Evolutionary conservation across 2,329 filamentous ascomycete species (phyloP).

Genomic region (Trichoderma asperellum): DNA sequence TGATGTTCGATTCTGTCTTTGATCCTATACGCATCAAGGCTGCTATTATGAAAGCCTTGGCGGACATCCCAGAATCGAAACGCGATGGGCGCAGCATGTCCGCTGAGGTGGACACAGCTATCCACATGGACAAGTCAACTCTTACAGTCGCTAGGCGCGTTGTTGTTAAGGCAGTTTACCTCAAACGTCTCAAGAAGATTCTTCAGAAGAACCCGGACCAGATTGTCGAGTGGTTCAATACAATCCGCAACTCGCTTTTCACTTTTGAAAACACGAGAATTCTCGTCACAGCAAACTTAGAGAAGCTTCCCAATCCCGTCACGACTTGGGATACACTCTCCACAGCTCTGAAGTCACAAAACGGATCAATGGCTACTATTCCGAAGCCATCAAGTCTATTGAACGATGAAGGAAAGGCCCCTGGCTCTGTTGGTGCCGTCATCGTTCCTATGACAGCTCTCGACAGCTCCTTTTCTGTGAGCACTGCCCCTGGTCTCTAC

Average conservation of each 20-base stretch:
- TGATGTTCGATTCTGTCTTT: conserved; percentile 89
- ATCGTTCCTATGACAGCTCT: conserved; percentile 90
- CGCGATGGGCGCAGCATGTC: conserved; percentile 76
- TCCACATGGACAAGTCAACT: conserved; percentile 78
- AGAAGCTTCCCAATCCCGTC: conserved; percentile 73
- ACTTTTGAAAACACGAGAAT: conserved; percentile 84
- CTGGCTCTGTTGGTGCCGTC: conserved; percentile 73
- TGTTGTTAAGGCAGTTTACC: conserved; percentile 83
- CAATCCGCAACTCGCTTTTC: conserved; percentile 75
- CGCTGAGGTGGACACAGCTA: conserved; percentile 70
- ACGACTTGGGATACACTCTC: conserved; percentile 71
- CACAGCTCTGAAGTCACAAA: conserved; percentile 43
- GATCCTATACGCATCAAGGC: conserved; percentile 70
- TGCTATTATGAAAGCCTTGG: conserved; percentile 76
- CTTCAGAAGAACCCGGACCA: conserved; percentile 75
- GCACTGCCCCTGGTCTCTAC: conserved; percentile 72
- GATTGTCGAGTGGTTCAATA: conserved; percentile 77
- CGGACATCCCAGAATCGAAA: conserved; percentile 90
- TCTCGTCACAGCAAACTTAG: conserved; percentile 80
- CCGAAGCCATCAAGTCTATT: conserved; percentile 72
- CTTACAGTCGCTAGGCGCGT: conserved; percentile 77
- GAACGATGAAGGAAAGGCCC: conserved; percentile 71
- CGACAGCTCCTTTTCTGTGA: conserved; percentile 86
- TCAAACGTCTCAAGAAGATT: conserved; percentile 82
- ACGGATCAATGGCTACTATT: conserved; percentile 65